These are phyloP conservation scores for Striga asiatica DNA, from an alignment of 257 asterid species.

Conservation along the genomic window DNA sequence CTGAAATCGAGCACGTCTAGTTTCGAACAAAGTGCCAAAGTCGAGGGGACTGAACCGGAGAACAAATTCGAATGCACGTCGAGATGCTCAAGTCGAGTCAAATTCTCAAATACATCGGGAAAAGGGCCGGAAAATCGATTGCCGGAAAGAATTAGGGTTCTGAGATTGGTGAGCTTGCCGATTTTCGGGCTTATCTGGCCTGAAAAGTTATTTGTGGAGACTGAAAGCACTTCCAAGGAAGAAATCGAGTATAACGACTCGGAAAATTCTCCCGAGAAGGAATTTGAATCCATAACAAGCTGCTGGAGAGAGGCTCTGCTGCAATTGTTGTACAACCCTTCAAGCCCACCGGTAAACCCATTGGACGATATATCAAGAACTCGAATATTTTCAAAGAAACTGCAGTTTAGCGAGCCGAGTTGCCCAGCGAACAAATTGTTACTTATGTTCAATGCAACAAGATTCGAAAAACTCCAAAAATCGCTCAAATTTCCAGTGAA, in stretches of 20 bases:
- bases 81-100: constrained; percentile 48
- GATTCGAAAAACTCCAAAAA: constrained; percentile 44
- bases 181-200: constrained; percentile 55
- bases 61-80: constrained; percentile 64
- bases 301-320: neutral
- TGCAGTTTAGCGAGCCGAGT: constrained; percentile 34
- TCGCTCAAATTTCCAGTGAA: constrained; percentile 38
- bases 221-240: constrained; percentile 57
- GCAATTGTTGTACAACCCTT: constrained; percentile 17
- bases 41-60: constrained; percentile 58
- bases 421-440: constrained; percentile 48
- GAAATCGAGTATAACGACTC: constrained; percentile 36
- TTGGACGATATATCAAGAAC: constrained; percentile 60
- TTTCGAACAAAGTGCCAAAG: constrained; percentile 49
- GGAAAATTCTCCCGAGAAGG: neutral
- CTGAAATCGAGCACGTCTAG: constrained; percentile 64
- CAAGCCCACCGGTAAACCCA: constrained; percentile 44
- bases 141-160: constrained; percentile 30
- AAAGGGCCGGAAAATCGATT: constrained; percentile 58
- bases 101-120: constrained; percentile 72
- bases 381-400: constrained; percentile 23
- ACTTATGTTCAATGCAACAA: constrained; percentile 57
- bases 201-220: constrained; percentile 54
- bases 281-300: constrained; percentile 8
- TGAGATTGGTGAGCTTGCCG: constrained; percentile 65